Base-by-base conservation (phyloP, 2,329 filamentous ascomycete genomes). In the Coniosporium tulheliwenetii region DNA sequence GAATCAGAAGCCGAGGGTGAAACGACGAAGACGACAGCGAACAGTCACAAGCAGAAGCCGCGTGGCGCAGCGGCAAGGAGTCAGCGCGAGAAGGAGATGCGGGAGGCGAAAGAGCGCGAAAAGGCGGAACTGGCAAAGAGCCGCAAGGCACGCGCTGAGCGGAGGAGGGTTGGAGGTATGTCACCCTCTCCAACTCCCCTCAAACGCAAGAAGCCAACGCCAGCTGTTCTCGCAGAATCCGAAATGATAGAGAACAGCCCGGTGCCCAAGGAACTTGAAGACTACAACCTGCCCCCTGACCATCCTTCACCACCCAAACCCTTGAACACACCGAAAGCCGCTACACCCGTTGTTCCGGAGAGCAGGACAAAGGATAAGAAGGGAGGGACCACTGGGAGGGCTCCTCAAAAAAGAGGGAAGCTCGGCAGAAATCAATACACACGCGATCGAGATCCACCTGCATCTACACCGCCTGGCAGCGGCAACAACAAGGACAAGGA, bases 401-500 rank as follows among this genome's bases (percentile, higher is more conserved):
- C 43, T 68, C 77, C 52, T 71, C 76, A 49, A 70, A 77, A 48
- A 77, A 80, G 52, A 78, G 80, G 71, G 31, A 77, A 79, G 43
- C 55, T 75, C 43, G 80, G 81, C 13, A 78, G 81, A 46, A 91
- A 89, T 47, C 85, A 91, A 57, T 87, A 89, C 52, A 87, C 81
- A 1, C 81, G 80, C 53, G 81, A 87, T 47, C 73, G 78, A 37
- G 81, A 85, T 38, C 57, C 54, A 5, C 67, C 53, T 50, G 50
- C 7, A 33, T 44, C 19, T 39, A 39, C 38, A 44, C 43, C 10
- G 12, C 19, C 19, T 26, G 19, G 26, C 37, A 29, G 12, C 29
- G 16, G 70, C 37, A 34, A 48, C 46, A 30, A 45, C 31, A 50
- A 46, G 35, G 45, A 45, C 30, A 48, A 42, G 14, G 38, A 40